Percentiles rank a stretch among this genome's conserved stretches.
These are phyloP conservation scores for Kodamaea hsintzibuensis DNA, from an alignment of 805 yeast species.

Conservation along the genomic window DNA sequence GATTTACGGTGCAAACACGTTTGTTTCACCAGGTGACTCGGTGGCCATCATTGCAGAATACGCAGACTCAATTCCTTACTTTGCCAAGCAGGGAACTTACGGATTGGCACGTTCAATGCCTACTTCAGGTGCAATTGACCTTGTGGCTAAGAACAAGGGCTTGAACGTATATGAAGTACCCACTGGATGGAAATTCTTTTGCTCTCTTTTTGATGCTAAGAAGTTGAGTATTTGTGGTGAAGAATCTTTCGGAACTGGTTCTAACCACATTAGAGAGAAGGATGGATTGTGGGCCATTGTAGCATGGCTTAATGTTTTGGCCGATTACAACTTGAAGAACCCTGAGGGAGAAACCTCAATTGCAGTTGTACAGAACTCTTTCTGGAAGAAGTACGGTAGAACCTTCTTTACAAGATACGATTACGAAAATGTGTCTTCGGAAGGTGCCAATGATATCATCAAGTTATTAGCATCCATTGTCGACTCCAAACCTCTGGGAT, in stretches of 20 bases:
- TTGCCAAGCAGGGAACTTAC: slow-evolving; percentile 76
- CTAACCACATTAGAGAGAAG: slow-evolving; percentile 95
- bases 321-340: slow-evolving; percentile 67
- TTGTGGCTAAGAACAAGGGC: slow-evolving; percentile 79
- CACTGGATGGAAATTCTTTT: slow-evolving; percentile 98
- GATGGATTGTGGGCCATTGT: slow-evolving; percentile 98
- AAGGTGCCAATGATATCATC: slow-evolving; percentile 73
- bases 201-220: slow-evolving; percentile 90
- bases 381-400: slow-evolving; percentile 93
- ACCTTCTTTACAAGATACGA: slow-evolving; percentile 97
- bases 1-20: slow-evolving; percentile 94
- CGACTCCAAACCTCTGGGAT: slow-evolving; percentile 43
- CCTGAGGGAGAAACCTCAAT: slow-evolving; percentile 65
- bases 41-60: slow-evolving; percentile 97
- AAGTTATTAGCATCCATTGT: slow-evolving; percentile 39
- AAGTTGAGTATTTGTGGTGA: slow-evolving; percentile 97
- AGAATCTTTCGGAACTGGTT: slow-evolving; percentile 97
- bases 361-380: slow-evolving; percentile 73
- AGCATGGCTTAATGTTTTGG: slow-evolving; percentile 95
- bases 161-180: slow-evolving; percentile 90
- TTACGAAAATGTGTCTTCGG: slow-evolving; percentile 77
- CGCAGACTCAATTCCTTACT: slow-evolving; percentile 88
- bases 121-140: slow-evolving; percentile 89
- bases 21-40: slow-evolving; percentile 97
- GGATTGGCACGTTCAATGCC: slow-evolving; percentile 99